Base-by-base conservation (phyloP, 169 alveolate genomes). In the Miamiensis avidus region DNA sequence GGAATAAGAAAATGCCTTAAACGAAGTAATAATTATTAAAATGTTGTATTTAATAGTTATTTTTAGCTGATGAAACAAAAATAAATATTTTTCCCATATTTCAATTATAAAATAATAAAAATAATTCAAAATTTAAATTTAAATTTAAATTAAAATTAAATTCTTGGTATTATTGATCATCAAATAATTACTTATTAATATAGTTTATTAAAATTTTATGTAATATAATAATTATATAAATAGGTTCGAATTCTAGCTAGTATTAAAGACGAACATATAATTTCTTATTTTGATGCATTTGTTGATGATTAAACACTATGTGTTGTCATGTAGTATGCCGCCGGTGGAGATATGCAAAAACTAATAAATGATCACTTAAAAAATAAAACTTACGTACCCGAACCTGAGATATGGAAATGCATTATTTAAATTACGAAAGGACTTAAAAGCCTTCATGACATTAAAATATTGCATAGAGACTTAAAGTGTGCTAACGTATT, bases 251-350 rank as follows among this genome's bases (percentile, higher is more conserved):
- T 82, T 84, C 87, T 94, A 84, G 92, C 91, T 26, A 82, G 84
- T 65, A 34, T 81, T 1, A 83, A 75, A 31, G 94, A 93, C 79
- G 91, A 93, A 0, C 81, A 89, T 74, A 88, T 93, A 11, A 87
- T 93, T 69, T 92, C 84, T n/a, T 93, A 91, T 64, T 91, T 91
- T 78, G 94, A 93, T 29, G 93, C 94, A 0, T 91, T 93, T 81
- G 83, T 88, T 6, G 95, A 93, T 74, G 94, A 91, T 20, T 31
- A 76, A 0, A 75, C 79, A 26, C 88, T 93, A 1, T 82, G 87
- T 64, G 89, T 92, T 28, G 91, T 94, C 1, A 92, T 94, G 95
- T 96, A 94, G 65, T 92, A 87, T 77, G 97, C 97, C 30, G 95
- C 91, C 78, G 95, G 90, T 29, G 98, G 97, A 0, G 98, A 95